Conservation (phyloP, 371 early-diverging fungal genomes). For the Mortierella sp. region DNA sequence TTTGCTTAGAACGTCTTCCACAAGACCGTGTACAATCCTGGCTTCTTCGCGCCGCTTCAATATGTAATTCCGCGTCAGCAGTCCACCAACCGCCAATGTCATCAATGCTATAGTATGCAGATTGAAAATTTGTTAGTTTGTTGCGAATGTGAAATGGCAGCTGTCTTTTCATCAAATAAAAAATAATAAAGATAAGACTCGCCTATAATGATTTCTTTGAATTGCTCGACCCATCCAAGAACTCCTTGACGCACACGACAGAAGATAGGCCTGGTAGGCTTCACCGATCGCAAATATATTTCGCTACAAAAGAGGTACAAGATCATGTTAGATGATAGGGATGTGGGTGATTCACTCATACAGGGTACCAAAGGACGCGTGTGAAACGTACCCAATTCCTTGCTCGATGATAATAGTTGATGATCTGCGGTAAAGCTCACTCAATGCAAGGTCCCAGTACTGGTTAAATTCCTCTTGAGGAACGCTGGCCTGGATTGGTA, state of each 20-base stretch:
- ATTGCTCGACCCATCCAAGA: constrained; percentile 19
- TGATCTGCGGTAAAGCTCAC: constrained; percentile 21
- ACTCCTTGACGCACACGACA: constrained; percentile 31
- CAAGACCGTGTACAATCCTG: constrained; percentile 16
- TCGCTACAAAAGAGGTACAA: neutral
- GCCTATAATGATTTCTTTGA: constrained; percentile 15
- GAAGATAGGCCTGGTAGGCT: constrained; percentile 26
- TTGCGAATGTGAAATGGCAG: neutral
- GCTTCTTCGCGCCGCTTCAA: constrained; percentile 18
- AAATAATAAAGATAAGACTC: neutral
- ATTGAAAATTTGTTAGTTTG: neutral
- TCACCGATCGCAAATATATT: constrained; percentile 22
- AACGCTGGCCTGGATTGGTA: constrained; percentile 18
- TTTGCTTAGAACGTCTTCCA: constrained; percentile 24
- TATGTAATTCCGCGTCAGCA: constrained; percentile 9
- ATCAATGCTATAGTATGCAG: neutral
- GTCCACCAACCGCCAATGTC: neutral
- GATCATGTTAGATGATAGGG: neutral
- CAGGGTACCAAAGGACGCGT: neutral
- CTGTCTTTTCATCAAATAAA: neutral
- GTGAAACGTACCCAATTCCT: neutral
- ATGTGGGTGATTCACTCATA: no score
- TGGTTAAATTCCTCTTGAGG: constrained; percentile 20
- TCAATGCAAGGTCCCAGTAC: constrained; percentile 36
- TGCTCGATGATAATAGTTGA: constrained; percentile 15